Percentiles rank a stretch among this genome's conserved stretches.
phyloP scores from a whole-genome alignment of 2,329 filamentous ascomycete genomes.

The Thelonectria rubi region DNA sequence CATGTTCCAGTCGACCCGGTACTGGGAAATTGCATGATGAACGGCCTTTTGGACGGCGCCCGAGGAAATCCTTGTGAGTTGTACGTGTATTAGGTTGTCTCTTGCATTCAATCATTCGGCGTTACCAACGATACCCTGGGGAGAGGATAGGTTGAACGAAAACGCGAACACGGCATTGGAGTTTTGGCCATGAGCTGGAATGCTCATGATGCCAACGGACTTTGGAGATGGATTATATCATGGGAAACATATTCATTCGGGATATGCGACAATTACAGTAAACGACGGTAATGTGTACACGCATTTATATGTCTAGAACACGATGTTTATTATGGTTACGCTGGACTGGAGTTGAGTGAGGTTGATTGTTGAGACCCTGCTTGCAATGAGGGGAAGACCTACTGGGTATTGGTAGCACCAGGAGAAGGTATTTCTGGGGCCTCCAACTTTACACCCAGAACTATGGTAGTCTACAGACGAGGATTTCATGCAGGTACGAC shows the following conservation, averaged over 20 bases:
- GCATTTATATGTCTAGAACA: constrained; percentile 2
- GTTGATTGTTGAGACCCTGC: too few species aligned
- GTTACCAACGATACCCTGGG: constrained; percentile 9
- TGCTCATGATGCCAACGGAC: neutral
- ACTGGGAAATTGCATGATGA: neutral
- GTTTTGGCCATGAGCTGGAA: neutral
- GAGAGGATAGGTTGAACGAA: neutral
- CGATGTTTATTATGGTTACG: neutral
- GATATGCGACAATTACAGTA: constrained; percentile 16
- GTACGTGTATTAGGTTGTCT: neutral
- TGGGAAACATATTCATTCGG: neutral
- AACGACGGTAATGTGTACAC: constrained; percentile 19
- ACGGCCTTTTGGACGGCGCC: neutral
- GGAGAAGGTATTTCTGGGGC: too few species aligned
- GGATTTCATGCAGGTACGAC: too few species aligned
- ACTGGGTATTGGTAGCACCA: too few species aligned
- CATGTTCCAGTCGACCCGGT: neutral
- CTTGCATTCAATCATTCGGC: constrained; percentile 1
- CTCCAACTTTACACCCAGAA: too few species aligned
- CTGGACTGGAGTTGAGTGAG: too few species aligned
- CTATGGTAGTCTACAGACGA: too few species aligned
- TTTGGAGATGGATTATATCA: neutral
- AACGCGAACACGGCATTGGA: neutral
- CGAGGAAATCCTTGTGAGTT: neutral
- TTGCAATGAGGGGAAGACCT: too few species aligned